Base-by-base conservation (phyloP, 306 rosid species). In the Inga oerstediana region DNA sequence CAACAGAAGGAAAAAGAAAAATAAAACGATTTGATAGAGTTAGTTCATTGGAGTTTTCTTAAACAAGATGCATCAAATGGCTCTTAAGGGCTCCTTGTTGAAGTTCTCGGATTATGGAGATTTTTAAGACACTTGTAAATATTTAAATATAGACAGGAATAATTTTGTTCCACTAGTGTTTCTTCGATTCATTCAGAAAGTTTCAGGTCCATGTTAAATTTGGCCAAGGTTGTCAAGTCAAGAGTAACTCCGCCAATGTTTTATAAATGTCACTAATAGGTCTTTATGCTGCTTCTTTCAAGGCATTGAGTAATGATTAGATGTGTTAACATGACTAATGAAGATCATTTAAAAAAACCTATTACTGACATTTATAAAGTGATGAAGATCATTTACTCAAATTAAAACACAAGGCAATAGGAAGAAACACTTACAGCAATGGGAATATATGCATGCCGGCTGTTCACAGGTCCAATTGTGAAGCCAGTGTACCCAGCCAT, bases 401-500 rank as follows among this genome's bases (percentile, higher is more conserved):
- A 78, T 30, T 24, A 32, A 74, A 83, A 61, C 37, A 77, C 3
- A 64, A 69, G 58, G 17, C 48, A 75, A 80, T 58, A 80, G 48
- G 82, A 82, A 74, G 79, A 80, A 77, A 41, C 80, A 80, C 99
- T 93, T 91, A 93, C 97, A 71, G 93, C 76, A 85, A 96, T 93
- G 59, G 99, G 99, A 86, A 93, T 91, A 85, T 93, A 96, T 71
- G 96, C 97, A 74, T 96, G 98, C 85, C 69, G 92, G 86, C 91
- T 89, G 84, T 92, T 93, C 69, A 93, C 99, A 61, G 98, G 94
- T 75, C 97, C 97, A 3, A 96, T 91, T 0, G 98, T 96, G 88
- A 96, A 96, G 74, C 98, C 98, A 48, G 93, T 91, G 85, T 83
- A 96, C 71, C 99, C 99, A 37, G 98, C 98, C 99, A 93, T 96